Conservation (phyloP, 768 basidiomycete genomes). For the Chalciporus sphaerocephalus region DNA sequence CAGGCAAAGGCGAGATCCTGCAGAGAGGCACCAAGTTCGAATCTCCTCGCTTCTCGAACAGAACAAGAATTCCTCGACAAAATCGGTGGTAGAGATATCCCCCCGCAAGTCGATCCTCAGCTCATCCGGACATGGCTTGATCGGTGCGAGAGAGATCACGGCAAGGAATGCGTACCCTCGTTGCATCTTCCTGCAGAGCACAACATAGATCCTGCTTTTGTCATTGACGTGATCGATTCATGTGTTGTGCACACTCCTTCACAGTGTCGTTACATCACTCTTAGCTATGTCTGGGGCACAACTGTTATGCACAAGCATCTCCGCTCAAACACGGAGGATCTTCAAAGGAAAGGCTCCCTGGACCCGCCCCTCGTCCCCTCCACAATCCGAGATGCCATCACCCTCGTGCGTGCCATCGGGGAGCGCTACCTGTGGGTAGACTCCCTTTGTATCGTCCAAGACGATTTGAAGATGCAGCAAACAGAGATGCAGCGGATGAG, state of each 20-base stretch:
- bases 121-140: slow-evolving; percentile 16
- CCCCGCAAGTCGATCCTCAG: background rate
- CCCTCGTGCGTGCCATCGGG: slow-evolving; percentile 17
- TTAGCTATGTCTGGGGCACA: slow-evolving; percentile 24
- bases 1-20: slow-evolving; percentile 7
- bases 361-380: slow-evolving; percentile 10
- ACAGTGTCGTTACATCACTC: slow-evolving; percentile 20
- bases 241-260: slow-evolving; percentile 18
- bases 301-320: slow-evolving; percentile 10
- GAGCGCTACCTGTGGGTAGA: slow-evolving; percentile 27
- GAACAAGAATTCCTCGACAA: slow-evolving; percentile 2
- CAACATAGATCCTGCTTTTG: slow-evolving; percentile 7
- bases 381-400: slow-evolving; percentile 24
- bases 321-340: background rate
- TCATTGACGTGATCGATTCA: slow-evolving; percentile 13
- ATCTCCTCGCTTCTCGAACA: background rate
- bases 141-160: slow-evolving; percentile 12
- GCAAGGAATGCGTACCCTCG: slow-evolving; percentile 4
- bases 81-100: slow-evolving; percentile 10
- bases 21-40: background rate
- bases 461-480: slow-evolving; percentile 14
- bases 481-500: slow-evolving; percentile 21
- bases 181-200: background rate
- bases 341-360: slow-evolving; percentile 5
- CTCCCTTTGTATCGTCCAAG: slow-evolving; percentile 21